Base-by-base conservation (phyloP, 2,329 filamentous ascomycete species). In the Phyllosticta paracitricarpa region DNA sequence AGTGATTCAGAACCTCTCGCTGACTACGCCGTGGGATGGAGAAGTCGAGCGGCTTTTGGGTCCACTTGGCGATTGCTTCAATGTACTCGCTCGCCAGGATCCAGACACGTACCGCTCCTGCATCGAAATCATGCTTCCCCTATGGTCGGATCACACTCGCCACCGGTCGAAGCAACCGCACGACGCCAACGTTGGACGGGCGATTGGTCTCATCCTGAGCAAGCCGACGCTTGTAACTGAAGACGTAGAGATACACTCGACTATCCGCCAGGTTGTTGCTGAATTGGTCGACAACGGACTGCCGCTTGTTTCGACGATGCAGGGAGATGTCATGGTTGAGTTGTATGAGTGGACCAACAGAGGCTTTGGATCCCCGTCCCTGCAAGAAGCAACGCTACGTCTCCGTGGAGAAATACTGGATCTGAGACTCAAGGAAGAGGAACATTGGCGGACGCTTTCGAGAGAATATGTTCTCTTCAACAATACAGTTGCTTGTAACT, bases 401-500 rank as follows among this genome's bases (percentile, higher is more conserved):
- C 55, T 61, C 3, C 54, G 53, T 17, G 59, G 54, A 19, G 22
- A 24, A 8, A 10, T 54, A 12, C 22, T 54, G 52, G 52, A 54
- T 19, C 14, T 54, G 19, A 54, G 52, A 19, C 8, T 12, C 12
- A 12, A 28, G 1, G 52, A 25, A 3, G 52, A n/a, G 14, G n/a
- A n/a, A 17, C 14, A 48, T 48, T 48, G 40, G 40, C 12, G 40
- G 17, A n/a, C 14, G 17, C 40, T 17, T 48, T 14, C 40, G 40
- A 48, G 6, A 17, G 40, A 48, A n/a, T 51, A 54, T 48, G 1
- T 51, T 12, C 51, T 53, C 35, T 61, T 61, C 60, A n/a, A 35
- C 28, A 48, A 51, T 52, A 54, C 55, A 24, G n/a, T 62, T 35
- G 33, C 24, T n/a, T 40, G 40, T 26, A 51, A 59, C 6, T 70